Evolutionary conservation across 108 stramenopile species (phyloP).

Genomic region (Nitzschia inconspicua): DNA sequence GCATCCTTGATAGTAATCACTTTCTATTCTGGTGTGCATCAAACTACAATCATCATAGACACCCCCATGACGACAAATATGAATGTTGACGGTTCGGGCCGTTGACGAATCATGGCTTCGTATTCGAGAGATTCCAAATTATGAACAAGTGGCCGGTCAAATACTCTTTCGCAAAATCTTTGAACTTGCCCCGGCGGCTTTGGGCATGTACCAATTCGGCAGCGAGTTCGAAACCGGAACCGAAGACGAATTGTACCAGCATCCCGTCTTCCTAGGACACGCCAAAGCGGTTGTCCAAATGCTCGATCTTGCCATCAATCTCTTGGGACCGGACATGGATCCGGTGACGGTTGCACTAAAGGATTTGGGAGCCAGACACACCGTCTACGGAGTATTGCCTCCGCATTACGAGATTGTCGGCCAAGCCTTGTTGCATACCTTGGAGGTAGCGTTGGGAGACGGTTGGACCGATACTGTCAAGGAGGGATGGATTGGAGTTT

Average conservation of each 20-base stretch:
- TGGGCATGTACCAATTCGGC: slow-evolving; percentile 16
- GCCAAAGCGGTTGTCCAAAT: slow-evolving; percentile 18
- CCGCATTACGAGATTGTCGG: slow-evolving; percentile 37
- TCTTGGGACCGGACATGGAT: slow-evolving; percentile 35
- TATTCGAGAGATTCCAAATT: slow-evolving; percentile 27
- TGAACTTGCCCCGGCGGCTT: slow-evolving; percentile 23
- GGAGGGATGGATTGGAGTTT: slow-evolving; percentile 24
- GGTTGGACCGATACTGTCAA: slow-evolving; percentile 27
- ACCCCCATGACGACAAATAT: too few relatives aligned
- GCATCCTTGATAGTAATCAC: too few relatives aligned
- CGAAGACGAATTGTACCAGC: slow-evolving; percentile 26
- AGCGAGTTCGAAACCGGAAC: not conserved
- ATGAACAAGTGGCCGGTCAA: slow-evolving; percentile 37
- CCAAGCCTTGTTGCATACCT: slow-evolving; percentile 30
- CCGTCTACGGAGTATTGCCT: slow-evolving; percentile 24
- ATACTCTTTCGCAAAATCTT: slow-evolving; percentile 38
- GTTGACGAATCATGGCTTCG: slow-evolving; percentile 19
- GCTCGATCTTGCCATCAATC: slow-evolving; percentile 18
- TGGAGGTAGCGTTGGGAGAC: slow-evolving; percentile 34
- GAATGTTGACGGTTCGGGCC: slow-evolving; percentile 1
- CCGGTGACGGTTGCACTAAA: not conserved
- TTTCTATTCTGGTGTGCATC: too few relatives aligned
- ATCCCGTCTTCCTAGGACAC: slow-evolving; percentile 22
- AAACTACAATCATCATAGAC: too few relatives aligned
- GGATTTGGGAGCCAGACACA: slow-evolving; percentile 26